Evolutionary conservation across 1,139 yeast species (phyloP).

Genomic region (Pichia sp.): DNA sequence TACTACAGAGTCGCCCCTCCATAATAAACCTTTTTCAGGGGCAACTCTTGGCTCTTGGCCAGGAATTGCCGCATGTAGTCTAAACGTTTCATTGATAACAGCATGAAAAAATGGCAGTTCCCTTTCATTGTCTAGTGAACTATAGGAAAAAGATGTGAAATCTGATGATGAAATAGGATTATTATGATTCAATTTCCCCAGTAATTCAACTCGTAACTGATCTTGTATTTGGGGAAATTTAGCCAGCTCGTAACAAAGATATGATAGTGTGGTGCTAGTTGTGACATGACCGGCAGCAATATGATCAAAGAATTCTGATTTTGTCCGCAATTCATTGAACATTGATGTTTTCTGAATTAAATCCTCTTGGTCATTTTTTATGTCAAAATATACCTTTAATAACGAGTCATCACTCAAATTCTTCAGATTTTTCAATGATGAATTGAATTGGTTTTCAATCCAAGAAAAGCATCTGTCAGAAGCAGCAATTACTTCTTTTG

Average conservation of each 20-base stretch:
- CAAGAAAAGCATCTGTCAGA: conserved; percentile 38
- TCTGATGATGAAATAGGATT: conserved; percentile 3
- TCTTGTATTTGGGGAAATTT: conserved; percentile 36
- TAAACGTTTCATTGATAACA: conserved; percentile 45
- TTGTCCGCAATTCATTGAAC: conserved; percentile 23
- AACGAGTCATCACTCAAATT: conserved; percentile 18
- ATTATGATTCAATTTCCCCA: conserved; percentile 8
- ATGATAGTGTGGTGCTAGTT: conserved; percentile 60
- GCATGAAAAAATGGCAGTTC: conserved; percentile 49
- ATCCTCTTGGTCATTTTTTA: conserved; percentile 6
- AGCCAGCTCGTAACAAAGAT: conserved; percentile 52
- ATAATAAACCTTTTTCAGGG: conserved; percentile 26
- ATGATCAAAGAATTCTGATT: conserved; percentile 42
- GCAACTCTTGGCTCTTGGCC: conserved; percentile 64
- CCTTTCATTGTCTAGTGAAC: conserved; percentile 32
- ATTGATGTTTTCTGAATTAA: conserved; percentile 5
- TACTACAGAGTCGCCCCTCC: conserved; percentile 22
- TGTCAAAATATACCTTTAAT: conserved; percentile 19
- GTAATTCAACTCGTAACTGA: conserved; percentile 36
- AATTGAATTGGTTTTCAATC: conserved; percentile 37
- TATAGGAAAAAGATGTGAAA: conserved; percentile 13
- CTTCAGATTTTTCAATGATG: conserved; percentile 20
- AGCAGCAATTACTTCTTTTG: conserved; percentile 32
- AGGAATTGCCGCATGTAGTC: conserved; percentile 66
- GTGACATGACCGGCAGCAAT: conserved; percentile 72